These are phyloP conservation scores for Hygrophila difformis DNA, from an alignment of 257 asterid genomes.

Conservation along the genomic window DNA sequence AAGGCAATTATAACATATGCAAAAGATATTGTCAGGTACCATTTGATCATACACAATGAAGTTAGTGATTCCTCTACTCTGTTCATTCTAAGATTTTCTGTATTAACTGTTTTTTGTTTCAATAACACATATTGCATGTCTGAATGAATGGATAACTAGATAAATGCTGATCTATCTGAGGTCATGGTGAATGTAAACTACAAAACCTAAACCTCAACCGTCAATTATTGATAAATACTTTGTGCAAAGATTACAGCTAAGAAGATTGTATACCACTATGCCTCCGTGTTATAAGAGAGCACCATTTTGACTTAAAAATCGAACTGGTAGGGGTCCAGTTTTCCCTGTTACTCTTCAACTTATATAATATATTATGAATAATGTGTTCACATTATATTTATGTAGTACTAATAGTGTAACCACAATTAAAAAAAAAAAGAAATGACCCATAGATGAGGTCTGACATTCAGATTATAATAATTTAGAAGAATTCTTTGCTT, in stretches of 20 bases:
- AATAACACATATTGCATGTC: not conserved
- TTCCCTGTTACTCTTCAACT: too few relatives aligned
- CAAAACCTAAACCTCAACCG: not conserved
- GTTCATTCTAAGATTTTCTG: too few relatives aligned
- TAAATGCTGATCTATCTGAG: too few relatives aligned
- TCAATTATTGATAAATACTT: not conserved
- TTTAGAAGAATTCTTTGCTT: not conserved
- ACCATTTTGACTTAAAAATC: too few relatives aligned
- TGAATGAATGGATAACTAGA: conserved; percentile 11
- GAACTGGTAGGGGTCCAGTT: too few relatives aligned
- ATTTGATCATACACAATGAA: conserved; percentile 7
- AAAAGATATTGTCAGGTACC: conserved; percentile 64
- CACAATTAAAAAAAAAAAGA: too few relatives aligned
- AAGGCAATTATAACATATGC: conserved; percentile 60
- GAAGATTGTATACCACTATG: not conserved
- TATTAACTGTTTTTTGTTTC: too few relatives aligned
- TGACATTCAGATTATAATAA: not conserved
- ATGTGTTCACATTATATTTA: not conserved
- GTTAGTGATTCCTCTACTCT: not conserved
- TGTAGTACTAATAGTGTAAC: not conserved
- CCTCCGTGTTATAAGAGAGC: too few relatives aligned
- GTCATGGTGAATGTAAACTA: conserved; percentile 2
- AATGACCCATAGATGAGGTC: too few relatives aligned
- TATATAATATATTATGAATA: too few relatives aligned
- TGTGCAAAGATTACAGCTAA: not conserved